Conservation (phyloP, 495 filamentous ascomycete genomes). For the Trichoderma erinaceum region DNA sequence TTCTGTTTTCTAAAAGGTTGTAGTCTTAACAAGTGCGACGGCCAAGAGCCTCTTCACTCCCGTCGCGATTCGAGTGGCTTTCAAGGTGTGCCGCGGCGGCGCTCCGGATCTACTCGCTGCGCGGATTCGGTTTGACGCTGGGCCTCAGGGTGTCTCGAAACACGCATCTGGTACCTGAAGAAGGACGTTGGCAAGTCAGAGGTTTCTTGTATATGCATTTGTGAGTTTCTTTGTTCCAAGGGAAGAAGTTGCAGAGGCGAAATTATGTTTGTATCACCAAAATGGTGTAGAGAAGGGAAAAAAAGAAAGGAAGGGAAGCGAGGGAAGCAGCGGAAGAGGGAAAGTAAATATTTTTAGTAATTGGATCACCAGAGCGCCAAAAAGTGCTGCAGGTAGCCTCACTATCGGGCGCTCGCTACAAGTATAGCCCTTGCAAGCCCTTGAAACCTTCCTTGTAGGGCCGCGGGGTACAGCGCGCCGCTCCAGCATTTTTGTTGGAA, state of each 20-base stretch:
- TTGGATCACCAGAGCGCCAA: background rate
- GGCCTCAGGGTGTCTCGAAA: constrained; percentile 35
- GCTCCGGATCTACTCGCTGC: constrained; percentile 43
- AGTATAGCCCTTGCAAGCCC: constrained; percentile 1
- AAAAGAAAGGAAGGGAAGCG: constrained; percentile 19
- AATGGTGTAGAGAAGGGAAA: constrained; percentile 23
- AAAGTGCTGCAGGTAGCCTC: constrained; percentile 11
- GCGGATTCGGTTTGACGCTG: constrained; percentile 34
- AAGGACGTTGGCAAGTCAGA: constrained; percentile 34
- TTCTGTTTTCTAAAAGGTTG: background rate
- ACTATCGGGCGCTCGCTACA: background rate
- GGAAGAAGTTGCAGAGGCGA: constrained; percentile 12
- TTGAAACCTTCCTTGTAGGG: constrained; percentile 12
- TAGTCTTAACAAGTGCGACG: background rate
- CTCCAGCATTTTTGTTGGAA: background rate
- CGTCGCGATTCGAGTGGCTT: constrained; percentile 27
- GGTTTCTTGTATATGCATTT: constrained; percentile 43
- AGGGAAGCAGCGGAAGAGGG: constrained; percentile 12
- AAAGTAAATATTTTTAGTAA: constrained; percentile 11
- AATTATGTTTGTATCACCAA: constrained; percentile 23
- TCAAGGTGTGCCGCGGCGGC: constrained; percentile 46
- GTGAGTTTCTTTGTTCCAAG: constrained; percentile 17
- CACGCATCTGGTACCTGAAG: constrained; percentile 45
- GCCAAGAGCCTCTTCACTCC: constrained; percentile 18
- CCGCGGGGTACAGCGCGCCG: constrained; percentile 4